These are phyloP conservation scores for Umbilicaria muhlenbergii DNA, from an alignment of 495 filamentous ascomycete genomes.

Conservation along the genomic window DNA sequence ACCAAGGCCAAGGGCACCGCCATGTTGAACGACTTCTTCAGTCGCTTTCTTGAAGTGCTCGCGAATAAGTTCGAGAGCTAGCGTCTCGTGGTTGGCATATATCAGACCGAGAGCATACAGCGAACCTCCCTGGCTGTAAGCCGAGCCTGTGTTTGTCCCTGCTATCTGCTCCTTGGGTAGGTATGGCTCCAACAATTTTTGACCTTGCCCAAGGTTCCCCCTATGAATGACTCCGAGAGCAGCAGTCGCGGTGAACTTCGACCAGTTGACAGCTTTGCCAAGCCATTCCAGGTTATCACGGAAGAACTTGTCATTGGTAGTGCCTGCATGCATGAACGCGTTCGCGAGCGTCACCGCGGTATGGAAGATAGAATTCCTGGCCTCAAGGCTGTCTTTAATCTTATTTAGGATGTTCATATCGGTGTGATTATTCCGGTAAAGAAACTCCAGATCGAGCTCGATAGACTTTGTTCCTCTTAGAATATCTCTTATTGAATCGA, in stretches of 20 bases:
- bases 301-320: conserved; percentile 94
- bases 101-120: conserved; percentile 93
- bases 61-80: conserved; percentile 77
- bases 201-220: conserved; percentile 82
- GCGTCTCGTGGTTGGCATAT: conserved; percentile 91
- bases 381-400: conserved; percentile 85
- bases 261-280: conserved; percentile 98
- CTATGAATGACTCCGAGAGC: conserved; percentile 93
- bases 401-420: conserved; percentile 86
- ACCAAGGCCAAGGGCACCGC: conserved; percentile 86
- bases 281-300: conserved; percentile 96
- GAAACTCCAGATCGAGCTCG: conserved; percentile 86
- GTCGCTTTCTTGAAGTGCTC: conserved; percentile 72
- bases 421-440: conserved; percentile 85
- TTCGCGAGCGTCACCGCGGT: conserved; percentile 93
- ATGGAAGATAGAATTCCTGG: conserved; percentile 96
- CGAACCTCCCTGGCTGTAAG: conserved; percentile 91
- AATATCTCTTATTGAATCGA: conserved; percentile 69
- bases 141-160: conserved; percentile 54
- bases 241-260: conserved; percentile 96
- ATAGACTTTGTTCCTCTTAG: conserved; percentile 84
- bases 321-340: conserved; percentile 99
- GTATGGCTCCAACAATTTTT: conserved; percentile 88
- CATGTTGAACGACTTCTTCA: conserved; percentile 94
- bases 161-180: conserved; percentile 55